A percentile compares a stretch with the other conserved stretches of the same genome.
Conservation (phyloP, 768 basidiomycete species). For the Sistotremastrum suecicum region DNA sequence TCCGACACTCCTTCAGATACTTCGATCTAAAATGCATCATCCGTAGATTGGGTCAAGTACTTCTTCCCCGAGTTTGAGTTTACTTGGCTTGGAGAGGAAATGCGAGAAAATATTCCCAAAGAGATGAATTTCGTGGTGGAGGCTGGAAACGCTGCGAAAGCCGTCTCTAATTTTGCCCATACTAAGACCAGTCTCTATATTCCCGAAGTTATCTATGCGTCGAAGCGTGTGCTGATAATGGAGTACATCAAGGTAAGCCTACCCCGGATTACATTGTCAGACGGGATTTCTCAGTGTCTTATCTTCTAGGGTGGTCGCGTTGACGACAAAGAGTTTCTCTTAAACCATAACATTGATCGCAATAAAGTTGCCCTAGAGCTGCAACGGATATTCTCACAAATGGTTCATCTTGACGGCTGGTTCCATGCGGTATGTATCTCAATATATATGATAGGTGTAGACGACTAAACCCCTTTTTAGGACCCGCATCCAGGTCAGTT, state of each 20-base stretch:
- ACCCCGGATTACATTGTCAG: conserved; percentile 3
- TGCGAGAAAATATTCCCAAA: conserved; percentile 80
- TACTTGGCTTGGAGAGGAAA: conserved; percentile 87
- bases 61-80: conserved; percentile 97
- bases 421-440: conserved; percentile 54
- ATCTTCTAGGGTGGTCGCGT: conserved; percentile 61
- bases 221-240: conserved; percentile 83
- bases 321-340: conserved; percentile 77
- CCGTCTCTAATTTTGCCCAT: conserved; percentile 52
- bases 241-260: conserved; percentile 47
- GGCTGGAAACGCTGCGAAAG: conserved; percentile 69
- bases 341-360: conserved; percentile 71
- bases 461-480: conserved; percentile 21
- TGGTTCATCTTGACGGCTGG: conserved; percentile 94
- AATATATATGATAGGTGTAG: not conserved
- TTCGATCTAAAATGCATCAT: not conserved
- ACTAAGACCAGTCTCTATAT: conserved; percentile 76
- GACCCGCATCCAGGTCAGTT: conserved; percentile 73
- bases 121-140: conserved; percentile 95
- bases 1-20: not conserved
- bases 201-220: conserved; percentile 59
- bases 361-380: conserved; percentile 90
- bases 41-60: conserved; percentile 66
- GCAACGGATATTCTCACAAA: conserved; percentile 78
- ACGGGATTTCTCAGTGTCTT: not conserved